phyloP scores from a whole-genome alignment of 192 early-diverging fungal species.

The Spizellomyces punctatus region DNA sequence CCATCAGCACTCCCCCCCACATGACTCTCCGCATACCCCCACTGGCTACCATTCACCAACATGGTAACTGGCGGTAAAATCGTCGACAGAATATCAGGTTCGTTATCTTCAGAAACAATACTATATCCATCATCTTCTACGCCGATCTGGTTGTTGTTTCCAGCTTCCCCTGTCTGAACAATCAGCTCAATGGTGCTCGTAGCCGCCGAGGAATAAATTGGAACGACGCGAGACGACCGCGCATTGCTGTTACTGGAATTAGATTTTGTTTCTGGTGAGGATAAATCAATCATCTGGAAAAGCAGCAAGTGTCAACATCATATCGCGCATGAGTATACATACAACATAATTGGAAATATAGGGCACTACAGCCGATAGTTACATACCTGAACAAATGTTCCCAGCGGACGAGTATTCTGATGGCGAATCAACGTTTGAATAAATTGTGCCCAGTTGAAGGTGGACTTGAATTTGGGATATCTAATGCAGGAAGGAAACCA shows the following conservation, averaged over 20 bases:
- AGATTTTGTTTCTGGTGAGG: not conserved
- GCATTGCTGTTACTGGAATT: not conserved
- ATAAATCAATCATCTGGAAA: not conserved
- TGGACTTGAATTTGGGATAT: conserved; percentile 16
- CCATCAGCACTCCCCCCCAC: too few species aligned
- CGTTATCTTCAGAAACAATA: not conserved
- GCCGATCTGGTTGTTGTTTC: not conserved
- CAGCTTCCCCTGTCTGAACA: not conserved
- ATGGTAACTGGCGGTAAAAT: not conserved
- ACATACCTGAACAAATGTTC: conserved; percentile 24
- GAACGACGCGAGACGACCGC: not conserved
- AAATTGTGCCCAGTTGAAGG: conserved; percentile 35
- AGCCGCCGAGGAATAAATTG: not conserved
- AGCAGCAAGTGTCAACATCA: not conserved
- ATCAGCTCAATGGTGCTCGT: not conserved
- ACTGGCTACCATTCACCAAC: not conserved
- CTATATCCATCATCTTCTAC: not conserved
- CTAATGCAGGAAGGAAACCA: not conserved
- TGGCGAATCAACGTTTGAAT: conserved; percentile 22
- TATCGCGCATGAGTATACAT: too few species aligned
- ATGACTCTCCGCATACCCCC: not conserved
- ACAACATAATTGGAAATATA: not conserved
- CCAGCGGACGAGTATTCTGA: conserved; percentile 26
- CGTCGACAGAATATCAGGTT: not conserved
- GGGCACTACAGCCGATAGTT: not conserved